These are phyloP conservation scores for Pisolithus albus DNA, from an alignment of 768 basidiomycete genomes.

Conservation along the genomic window DNA sequence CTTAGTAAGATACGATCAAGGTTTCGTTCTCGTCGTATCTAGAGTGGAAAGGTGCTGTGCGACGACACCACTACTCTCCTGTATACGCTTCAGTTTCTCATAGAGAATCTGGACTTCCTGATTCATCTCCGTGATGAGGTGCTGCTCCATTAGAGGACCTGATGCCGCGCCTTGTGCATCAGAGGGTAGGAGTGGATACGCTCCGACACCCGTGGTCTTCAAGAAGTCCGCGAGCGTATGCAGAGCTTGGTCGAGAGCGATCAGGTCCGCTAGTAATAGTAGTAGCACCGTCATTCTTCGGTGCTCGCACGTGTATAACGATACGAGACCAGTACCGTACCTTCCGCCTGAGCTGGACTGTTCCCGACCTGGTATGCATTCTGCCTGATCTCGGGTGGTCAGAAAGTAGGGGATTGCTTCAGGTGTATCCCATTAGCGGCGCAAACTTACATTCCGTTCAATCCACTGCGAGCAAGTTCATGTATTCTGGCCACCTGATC, in stretches of 20 bases:
- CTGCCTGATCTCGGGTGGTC: constrained; percentile 33
- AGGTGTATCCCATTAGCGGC: no score
- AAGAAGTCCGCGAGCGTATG: constrained; percentile 41
- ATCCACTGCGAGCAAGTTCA: constrained; percentile 39
- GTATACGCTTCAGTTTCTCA: constrained; percentile 44
- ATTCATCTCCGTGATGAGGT: constrained; percentile 38
- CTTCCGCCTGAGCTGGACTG: constrained; percentile 49
- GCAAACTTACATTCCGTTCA: constrained; percentile 47
- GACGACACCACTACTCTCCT: constrained; percentile 52
- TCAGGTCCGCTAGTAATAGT: constrained; percentile 36
- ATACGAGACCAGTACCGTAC: constrained; percentile 21
- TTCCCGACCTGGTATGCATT: constrained; percentile 53
- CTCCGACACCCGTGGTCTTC: constrained; percentile 60
- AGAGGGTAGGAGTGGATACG: constrained; percentile 43
- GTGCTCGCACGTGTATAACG: no score
- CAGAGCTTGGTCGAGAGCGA: constrained; percentile 45
- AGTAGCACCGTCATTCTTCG: constrained; percentile 1
- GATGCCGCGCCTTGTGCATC: constrained; percentile 8
- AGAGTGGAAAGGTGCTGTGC: constrained; percentile 30
- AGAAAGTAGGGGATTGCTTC: no score
- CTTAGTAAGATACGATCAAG: background rate
- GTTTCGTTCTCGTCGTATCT: background rate
- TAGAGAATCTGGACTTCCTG: constrained; percentile 38
- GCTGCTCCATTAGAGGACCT: constrained; percentile 36
- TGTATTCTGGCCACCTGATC: constrained; percentile 46